Evolutionary conservation across 2,329 filamentous ascomycete species (phyloP).

Genomic region (Dichotomopilus funicola): DNA sequence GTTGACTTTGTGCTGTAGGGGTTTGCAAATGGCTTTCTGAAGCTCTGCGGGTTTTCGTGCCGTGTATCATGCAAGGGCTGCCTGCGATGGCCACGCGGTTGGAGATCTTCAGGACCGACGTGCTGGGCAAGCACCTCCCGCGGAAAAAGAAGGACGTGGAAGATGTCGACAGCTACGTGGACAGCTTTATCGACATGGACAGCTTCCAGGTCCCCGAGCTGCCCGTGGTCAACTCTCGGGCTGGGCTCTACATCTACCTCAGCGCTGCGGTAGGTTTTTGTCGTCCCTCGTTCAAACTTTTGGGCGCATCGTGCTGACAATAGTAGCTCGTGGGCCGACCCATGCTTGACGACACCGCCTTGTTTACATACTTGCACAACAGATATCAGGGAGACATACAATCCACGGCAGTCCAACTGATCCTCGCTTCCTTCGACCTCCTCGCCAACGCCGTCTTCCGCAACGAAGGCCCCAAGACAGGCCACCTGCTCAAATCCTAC

Average conservation of each 20-base stretch:
- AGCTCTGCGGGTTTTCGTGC: constrained; percentile 42
- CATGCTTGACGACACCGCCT: constrained; percentile 69
- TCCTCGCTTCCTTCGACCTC: constrained; percentile 83
- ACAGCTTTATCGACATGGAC: constrained; percentile 48
- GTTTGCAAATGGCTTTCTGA: constrained; percentile 44
- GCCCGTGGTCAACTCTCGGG: constrained; percentile 66
- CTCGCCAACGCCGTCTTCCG: constrained; percentile 79
- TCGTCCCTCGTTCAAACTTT: no score
- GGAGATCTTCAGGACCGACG: constrained; percentile 52
- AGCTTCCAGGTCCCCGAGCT: constrained; percentile 55
- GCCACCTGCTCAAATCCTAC: constrained; percentile 77
- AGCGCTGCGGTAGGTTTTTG: constrained; percentile 64
- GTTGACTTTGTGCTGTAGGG: constrained; percentile 30
- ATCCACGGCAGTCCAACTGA: constrained; percentile 70
- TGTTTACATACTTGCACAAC: constrained; percentile 77
- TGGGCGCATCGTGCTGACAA: constrained; percentile 28
- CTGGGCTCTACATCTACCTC: constrained; percentile 78
- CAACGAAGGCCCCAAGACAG: constrained; percentile 48
- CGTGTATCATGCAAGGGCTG: constrained; percentile 49
- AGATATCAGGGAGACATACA: constrained; percentile 80
- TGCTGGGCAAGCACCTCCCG: constrained; percentile 49
- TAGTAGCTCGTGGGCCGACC: constrained; percentile 73
- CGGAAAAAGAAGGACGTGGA: constrained; percentile 40
- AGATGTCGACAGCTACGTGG: constrained; percentile 52
- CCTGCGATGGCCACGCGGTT: constrained; percentile 48